Base-by-base conservation (phyloP, 495 filamentous ascomycete species). In the Xylona heveae region DNA sequence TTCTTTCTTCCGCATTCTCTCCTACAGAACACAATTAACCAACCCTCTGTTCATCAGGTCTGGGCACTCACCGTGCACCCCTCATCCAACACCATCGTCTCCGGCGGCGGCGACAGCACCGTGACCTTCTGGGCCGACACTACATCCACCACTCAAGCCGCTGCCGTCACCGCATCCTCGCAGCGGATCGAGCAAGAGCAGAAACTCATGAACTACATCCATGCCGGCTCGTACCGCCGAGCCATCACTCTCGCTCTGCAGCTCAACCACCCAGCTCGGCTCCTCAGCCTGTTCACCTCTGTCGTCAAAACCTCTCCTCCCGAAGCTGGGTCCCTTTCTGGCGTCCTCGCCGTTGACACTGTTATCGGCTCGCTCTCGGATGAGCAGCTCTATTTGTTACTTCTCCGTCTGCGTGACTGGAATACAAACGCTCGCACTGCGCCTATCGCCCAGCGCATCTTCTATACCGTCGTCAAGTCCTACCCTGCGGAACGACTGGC, bases 111-210 rank as follows among this genome's bases (percentile, higher is more conserved):
- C 24, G 88, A 95, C 51, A 76, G 78, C 34, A 77, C 78, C 2
- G 68, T 95, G 22, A 88, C 83, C 0, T 90, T 94, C 59, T 99
- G 88, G 88, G 67, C 66, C 38, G 88, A 99, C 44, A 94, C 84
- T 5, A 82, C 83, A 0, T 64, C 66, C n/a, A 62, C 71, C 33
- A 92, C 82, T 1, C 70, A 75, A 30, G 69, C 63, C 2, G 71
- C 74, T 6, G 58, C 70, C 2, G 66, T 71, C 16, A 62, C 62
- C 8, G 77, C 77, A 9, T 72, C 74, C 16, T 68, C 78, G 6
- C 66, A 69, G 39, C 78, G 80, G 19, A 65, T 95, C 19, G 85
- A 95, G 47, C 78, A 92, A 49, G 82, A 92, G 43, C 88, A 99
- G 44, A 62, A 79, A 35, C 62, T 99, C 12, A 69, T 84, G 46